Evolutionary conservation across 805 yeast species (phyloP).

Genomic region (Candida palmyrensis): DNA sequence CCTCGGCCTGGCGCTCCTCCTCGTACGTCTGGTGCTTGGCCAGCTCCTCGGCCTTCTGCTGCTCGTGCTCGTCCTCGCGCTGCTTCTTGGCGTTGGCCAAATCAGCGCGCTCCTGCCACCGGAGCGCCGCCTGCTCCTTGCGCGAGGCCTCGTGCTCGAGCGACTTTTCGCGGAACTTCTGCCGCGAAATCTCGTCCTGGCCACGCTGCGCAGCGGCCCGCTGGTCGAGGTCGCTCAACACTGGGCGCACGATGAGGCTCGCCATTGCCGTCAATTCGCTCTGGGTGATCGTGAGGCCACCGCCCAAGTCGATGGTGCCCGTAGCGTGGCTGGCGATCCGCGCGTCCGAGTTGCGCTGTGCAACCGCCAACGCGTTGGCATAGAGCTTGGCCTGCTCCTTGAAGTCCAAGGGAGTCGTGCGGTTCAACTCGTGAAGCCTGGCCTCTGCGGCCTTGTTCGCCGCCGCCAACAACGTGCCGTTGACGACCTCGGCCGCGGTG

Average conservation of each 20-base stretch:
- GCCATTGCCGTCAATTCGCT: slow-evolving; percentile 80
- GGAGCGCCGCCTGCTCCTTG: slow-evolving; percentile 21
- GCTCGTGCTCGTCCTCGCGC: slow-evolving; percentile 26
- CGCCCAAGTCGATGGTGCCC: slow-evolving; percentile 69
- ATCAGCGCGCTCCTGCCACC: slow-evolving; percentile 29
- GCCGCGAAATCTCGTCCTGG: slow-evolving; percentile 28
- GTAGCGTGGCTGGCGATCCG: slow-evolving; percentile 49
- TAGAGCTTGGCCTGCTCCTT: slow-evolving; percentile 51
- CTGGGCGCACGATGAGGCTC: slow-evolving; percentile 73
- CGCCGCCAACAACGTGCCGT: slow-evolving; percentile 44
- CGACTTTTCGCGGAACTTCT: slow-evolving; percentile 30
- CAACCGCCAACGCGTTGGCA: slow-evolving; percentile 70
- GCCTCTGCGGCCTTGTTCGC: slow-evolving; percentile 44
- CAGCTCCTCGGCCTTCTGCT: slow-evolving; percentile 27
- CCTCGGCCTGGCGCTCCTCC: slow-evolving; percentile 22
- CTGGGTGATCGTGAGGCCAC: slow-evolving; percentile 74
- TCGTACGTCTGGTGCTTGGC: slow-evolving; percentile 24
- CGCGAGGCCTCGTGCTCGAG: slow-evolving; percentile 26
- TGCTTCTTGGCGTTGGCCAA: slow-evolving; percentile 31
- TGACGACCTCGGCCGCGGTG: slow-evolving; percentile 40
- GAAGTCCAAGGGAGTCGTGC: slow-evolving; percentile 24
- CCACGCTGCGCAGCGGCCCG: slow-evolving; percentile 70
- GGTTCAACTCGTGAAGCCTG: slow-evolving; percentile 26
- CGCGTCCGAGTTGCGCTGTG: slow-evolving; percentile 61
- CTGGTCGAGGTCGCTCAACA: slow-evolving; percentile 62